A percentile compares a stretch with the other conserved stretches of the same genome.
Conservation (phyloP, 768 basidiomycete species). For the Fibroporia radiculosa region DNA sequence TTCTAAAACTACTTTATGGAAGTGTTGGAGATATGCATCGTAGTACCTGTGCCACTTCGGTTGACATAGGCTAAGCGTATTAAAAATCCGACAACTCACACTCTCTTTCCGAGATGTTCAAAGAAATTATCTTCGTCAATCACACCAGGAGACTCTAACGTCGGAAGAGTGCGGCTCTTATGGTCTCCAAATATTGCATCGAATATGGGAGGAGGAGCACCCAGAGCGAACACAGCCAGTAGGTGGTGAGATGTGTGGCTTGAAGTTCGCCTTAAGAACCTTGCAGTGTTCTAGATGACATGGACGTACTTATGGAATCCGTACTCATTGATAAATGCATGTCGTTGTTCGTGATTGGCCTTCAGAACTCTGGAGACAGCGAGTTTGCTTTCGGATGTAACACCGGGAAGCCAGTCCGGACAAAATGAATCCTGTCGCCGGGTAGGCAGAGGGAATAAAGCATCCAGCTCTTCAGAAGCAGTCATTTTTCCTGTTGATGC, state of each 20-base stretch:
- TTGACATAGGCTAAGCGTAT: background rate
- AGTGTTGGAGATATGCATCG: background rate
- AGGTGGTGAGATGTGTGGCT: slow-evolving; percentile 1
- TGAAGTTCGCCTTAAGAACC: too few species aligned
- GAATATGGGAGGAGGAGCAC: slow-evolving; percentile 35
- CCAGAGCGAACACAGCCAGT: slow-evolving; percentile 41
- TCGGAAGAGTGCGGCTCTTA: slow-evolving; percentile 27
- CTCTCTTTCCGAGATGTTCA: slow-evolving; percentile 48
- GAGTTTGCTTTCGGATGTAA: slow-evolving; percentile 23
- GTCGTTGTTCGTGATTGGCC: slow-evolving; percentile 25
- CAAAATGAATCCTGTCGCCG: slow-evolving; percentile 24
- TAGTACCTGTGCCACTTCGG: background rate
- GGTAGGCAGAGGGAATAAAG: slow-evolving; percentile 26
- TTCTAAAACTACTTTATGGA: slow-evolving; percentile 22
- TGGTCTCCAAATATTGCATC: slow-evolving; percentile 33
- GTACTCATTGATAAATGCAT: slow-evolving; percentile 28
- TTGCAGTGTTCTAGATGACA: too few species aligned
- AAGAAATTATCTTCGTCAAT: slow-evolving; percentile 41
- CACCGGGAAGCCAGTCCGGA: slow-evolving; percentile 29
- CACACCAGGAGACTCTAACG: slow-evolving; percentile 32
- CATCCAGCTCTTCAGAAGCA: slow-evolving; percentile 14
- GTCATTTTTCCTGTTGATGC: too few species aligned
- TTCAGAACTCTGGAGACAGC: slow-evolving; percentile 16
- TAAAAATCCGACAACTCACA: slow-evolving; percentile 25
- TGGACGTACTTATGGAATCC: slow-evolving; percentile 27